phyloP scores from a whole-genome alignment of 208 protist genomes.

The Trypanosoma boissoni region DNA sequence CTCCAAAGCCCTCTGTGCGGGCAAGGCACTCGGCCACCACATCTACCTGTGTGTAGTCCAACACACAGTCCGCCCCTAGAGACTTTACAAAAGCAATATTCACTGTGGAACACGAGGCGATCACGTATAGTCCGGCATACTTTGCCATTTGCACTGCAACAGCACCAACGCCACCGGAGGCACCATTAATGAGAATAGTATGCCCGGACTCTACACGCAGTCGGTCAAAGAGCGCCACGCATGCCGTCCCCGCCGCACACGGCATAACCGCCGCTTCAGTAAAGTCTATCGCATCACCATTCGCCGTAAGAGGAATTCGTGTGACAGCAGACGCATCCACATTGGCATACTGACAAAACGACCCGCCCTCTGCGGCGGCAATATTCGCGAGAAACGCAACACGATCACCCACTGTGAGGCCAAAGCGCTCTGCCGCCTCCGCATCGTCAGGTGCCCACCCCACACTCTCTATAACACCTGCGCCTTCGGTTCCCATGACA shows the following conservation, averaged over 20 bases:
- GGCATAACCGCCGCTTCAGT: slow-evolving; percentile 68
- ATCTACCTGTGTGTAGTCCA: slow-evolving; percentile 66
- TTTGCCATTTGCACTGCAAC: slow-evolving; percentile 77
- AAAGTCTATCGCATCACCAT: slow-evolving; percentile 50
- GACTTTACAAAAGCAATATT: slow-evolving; percentile 52
- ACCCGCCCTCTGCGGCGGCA: slow-evolving; percentile 33
- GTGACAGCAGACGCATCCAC: slow-evolving; percentile 44
- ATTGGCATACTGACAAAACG: slow-evolving; percentile 69
- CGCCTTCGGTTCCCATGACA: slow-evolving; percentile 58
- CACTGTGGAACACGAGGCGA: slow-evolving; percentile 56
- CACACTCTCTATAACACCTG: slow-evolving; percentile 71
- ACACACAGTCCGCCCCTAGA: slow-evolving; percentile 61
- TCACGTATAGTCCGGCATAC: slow-evolving; percentile 61
- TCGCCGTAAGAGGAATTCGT: slow-evolving; percentile 38
- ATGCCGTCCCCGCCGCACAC: slow-evolving; percentile 55
- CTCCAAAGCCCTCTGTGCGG: slow-evolving; percentile 58
- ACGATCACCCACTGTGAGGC: slow-evolving; percentile 50
- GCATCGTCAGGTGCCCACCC: slow-evolving; percentile 34
- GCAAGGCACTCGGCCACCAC: slow-evolving; percentile 47
- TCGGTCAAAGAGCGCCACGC: slow-evolving; percentile 76
- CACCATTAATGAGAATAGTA: slow-evolving; percentile 77
- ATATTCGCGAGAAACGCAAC: slow-evolving; percentile 66
- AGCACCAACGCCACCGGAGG: slow-evolving; percentile 68
- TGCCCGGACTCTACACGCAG: slow-evolving; percentile 48
- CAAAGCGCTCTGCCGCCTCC: slow-evolving; percentile 4